phyloP scores from a whole-genome alignment of 2,329 filamentous ascomycete genomes.

The Paecilomyces sp. region DNA sequence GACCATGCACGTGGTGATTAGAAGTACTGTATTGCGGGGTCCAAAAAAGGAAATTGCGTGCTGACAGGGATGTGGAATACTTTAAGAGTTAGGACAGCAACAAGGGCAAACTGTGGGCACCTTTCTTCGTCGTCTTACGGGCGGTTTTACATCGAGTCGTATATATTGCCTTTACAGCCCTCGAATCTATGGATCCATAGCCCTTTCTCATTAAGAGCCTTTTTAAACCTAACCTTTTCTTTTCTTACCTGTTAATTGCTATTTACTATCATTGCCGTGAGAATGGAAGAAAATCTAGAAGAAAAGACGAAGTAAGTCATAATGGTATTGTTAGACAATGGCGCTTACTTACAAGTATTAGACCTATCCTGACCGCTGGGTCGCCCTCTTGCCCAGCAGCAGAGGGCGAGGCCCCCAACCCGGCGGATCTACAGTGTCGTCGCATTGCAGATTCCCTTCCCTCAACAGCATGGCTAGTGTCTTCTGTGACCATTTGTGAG shows the following conservation, averaged over 20 bases:
- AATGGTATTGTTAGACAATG: not conserved
- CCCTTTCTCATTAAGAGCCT: not conserved
- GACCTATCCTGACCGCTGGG: not conserved
- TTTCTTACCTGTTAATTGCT: not conserved
- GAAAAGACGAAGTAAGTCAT: not conserved
- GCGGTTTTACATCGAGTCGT: not conserved
- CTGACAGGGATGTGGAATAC: not conserved
- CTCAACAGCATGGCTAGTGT: not conserved
- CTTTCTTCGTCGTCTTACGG: too few species aligned
- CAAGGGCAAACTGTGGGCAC: too few species aligned
- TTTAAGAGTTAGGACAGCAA: not conserved
- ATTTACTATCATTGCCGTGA: not conserved
- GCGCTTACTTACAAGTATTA: not conserved
- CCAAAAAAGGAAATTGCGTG: not conserved
- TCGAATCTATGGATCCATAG: not conserved
- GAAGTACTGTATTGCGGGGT: not conserved
- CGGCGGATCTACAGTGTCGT: not conserved
- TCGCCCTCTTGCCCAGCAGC: not conserved
- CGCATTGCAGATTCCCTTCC: not conserved
- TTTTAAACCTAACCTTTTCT: not conserved
- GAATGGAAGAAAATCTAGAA: not conserved
- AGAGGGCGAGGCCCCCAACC: not conserved
- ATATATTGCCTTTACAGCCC: not conserved
- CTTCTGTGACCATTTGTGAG: not conserved
- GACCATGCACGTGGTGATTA: too few species aligned